These are phyloP conservation scores for Lachnellula hyalina DNA, from an alignment of 2,329 filamentous ascomycete genomes.

Conservation along the genomic window DNA sequence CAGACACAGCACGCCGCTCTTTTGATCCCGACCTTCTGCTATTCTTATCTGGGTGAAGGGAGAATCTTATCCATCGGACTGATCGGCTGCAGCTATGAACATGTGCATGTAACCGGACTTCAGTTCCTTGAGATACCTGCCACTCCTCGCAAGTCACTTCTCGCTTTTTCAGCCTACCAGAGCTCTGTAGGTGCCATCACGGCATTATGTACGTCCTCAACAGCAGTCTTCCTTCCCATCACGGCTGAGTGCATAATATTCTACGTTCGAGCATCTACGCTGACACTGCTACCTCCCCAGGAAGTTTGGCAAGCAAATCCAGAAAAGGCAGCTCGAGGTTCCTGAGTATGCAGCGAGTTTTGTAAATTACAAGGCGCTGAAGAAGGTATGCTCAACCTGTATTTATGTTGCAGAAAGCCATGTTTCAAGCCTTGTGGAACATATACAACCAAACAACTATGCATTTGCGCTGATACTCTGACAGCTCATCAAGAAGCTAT, in stretches of 20 bases:
- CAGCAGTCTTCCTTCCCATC: neutral
- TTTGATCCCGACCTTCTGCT: neutral
- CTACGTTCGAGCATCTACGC: conserved; percentile 1
- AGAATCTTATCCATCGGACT: no score
- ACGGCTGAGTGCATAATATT: conserved; percentile 4
- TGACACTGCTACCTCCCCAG: conserved; percentile 41
- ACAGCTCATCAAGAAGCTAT: conserved; percentile 97
- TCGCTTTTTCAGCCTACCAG: conserved; percentile 20
- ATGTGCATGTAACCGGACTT: conserved; percentile 22
- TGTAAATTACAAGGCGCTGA: conserved; percentile 98
- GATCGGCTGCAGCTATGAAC: conserved; percentile 9
- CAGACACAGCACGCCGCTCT: neutral
- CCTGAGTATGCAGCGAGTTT: conserved; percentile 99
- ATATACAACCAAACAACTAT: conserved; percentile 1
- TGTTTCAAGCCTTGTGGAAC: conserved; percentile 4
- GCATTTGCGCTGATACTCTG: conserved; percentile 25
- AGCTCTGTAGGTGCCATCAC: conserved; percentile 25
- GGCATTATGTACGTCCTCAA: conserved; percentile 29
- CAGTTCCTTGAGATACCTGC: conserved; percentile 11
- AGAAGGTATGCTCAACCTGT: conserved; percentile 64
- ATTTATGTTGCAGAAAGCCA: conserved; percentile 11
- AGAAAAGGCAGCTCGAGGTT: conserved; percentile 97
- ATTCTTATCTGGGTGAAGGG: neutral
- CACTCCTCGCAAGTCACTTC: conserved; percentile 7
- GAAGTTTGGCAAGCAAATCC: conserved; percentile 99